Evolutionary conservation across 208 protist genomes (phyloP), one percentile per base, ranked within the genome.

Genomic region (Acanthamoeba rhysodes): DNA sequence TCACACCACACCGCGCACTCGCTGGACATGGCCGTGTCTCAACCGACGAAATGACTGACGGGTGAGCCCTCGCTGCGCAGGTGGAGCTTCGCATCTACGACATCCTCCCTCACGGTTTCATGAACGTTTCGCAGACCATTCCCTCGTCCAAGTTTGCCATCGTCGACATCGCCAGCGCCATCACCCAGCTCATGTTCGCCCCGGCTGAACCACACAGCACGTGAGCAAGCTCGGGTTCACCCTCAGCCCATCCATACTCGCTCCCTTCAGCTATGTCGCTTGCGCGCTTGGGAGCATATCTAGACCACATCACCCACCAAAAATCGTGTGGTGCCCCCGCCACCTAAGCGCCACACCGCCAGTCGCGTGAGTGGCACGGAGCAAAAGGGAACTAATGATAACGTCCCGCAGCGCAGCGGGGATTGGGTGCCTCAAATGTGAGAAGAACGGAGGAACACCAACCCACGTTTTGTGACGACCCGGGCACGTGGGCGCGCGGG

Each of bases 81-180:
- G 80, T 90, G 45, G 53, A 55, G 50, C 45, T 90, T 18, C 45
- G 53, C 29, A 55, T 90, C 50, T 90, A 66, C 80, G 80, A 90
- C 24, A 62, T 6, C 16, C 50, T 90, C 8, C 80, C 80, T 1
- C 80, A 90, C 80, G 80, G 80, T 20, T 90, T 90, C 45, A 66
- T 90, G 80, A 90, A 90, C 24, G 50, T 90, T 18, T 64, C 80
- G n/a, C 80, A 90, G 80, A 64, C 80, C 37, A 90, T 90, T n/a
- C 80, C 80, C 50, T 90, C 80, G 0, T 37, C 80, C 14, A 80
- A 80, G 72, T 80, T 48, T 27, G 72, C 72, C 72, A 80, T 80
- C 34, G 72, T 50, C 29, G 34, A 80, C 12, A 20, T 80, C 27
- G 72, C 72, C 72, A 80, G 72, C 72, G 27, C 72, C 72, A 80